Evolutionary conservation across 73 alveolate genomes (phyloP), one percentile per base, ranked within the genome.

Genomic region (Paraurostyla sp.): DNA sequence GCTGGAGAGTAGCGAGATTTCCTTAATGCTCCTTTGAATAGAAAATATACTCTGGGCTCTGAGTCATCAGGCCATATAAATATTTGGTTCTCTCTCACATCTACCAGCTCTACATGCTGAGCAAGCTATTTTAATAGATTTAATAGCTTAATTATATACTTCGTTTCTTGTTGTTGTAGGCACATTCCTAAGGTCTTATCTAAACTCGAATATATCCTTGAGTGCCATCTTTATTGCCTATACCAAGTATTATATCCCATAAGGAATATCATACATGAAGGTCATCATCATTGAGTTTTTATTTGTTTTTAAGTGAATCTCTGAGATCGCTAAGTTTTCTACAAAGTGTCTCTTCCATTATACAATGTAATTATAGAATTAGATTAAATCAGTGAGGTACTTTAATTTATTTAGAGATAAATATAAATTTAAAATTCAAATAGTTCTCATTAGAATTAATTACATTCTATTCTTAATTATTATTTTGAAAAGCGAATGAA

Each of bases 11-110:
- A 88, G 22, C 50, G 58, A 0, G 91, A 76, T 25, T 49, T 43
- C 69, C 78, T 88, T 15, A 78, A 48, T 30, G 33, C 38, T 3
- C 94, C 94, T 45, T 57, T 63, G 57, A 41, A 48, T 11, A 88
- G 18, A 9, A 88, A 30, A 49, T 56, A 81, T 11, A 73, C 71
- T 48, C 27, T 43, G 7, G 71, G 65, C 2, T 23, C 46, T 20
- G 43, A 43, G 29, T 73, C 86, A 73, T 49, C 86, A 16, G 82
- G 82, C 82, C 82, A 65, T 16, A 65, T 38, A 4, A 65, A 30
- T 1, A 65, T 58, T 65, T 65, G 38, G 25, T 65, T 65, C 41
- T 65, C 60, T 65, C 58, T 65, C 22, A 65, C 1, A 40, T 65
- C 82, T 1, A 65, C 58, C 1, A 65, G 25, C 41, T 65, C 82